Evolutionary conservation across 441 rosid species (phyloP).

Genomic region (Eruca vesicaria): DNA sequence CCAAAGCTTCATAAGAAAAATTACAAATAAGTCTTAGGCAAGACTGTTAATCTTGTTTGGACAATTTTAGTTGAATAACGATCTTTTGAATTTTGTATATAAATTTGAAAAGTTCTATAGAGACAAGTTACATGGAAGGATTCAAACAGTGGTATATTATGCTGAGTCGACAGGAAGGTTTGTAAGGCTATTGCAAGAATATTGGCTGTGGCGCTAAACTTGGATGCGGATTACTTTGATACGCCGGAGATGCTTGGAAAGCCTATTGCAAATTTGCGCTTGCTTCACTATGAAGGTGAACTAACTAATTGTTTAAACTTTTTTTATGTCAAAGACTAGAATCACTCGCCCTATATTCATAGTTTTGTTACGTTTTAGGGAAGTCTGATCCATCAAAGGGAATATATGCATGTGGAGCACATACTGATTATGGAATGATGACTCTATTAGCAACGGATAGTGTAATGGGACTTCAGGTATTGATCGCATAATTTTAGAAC

Average conservation of each 20-base stretch:
- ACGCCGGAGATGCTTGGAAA: not conserved
- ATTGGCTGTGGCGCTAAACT: not conserved
- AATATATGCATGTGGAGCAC: not conserved
- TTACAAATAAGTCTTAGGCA: too few relatives aligned
- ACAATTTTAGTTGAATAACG: too few relatives aligned
- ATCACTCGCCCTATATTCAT: too few relatives aligned
- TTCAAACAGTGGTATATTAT: not conserved
- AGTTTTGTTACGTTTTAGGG: not conserved
- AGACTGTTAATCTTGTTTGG: too few relatives aligned
- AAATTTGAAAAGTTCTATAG: too few relatives aligned
- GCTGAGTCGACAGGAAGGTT: not conserved
- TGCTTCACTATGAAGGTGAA: constrained; percentile 1
- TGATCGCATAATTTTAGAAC: not conserved
- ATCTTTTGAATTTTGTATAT: too few relatives aligned
- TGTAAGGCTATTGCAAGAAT: not conserved
- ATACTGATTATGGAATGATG: not conserved
- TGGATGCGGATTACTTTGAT: not conserved
- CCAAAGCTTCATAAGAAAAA: too few relatives aligned
- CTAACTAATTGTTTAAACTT: too few relatives aligned
- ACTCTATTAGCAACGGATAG: not conserved
- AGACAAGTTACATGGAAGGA: not conserved
- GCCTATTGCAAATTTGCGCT: not conserved
- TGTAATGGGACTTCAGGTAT: not conserved
- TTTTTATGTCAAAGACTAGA: too few relatives aligned
- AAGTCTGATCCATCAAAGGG: not conserved